A percentile compares a stretch with the other conserved stretches of the same genome.
phyloP scores from a whole-genome alignment of 805 yeast species.

The Starmera dryadoides region DNA sequence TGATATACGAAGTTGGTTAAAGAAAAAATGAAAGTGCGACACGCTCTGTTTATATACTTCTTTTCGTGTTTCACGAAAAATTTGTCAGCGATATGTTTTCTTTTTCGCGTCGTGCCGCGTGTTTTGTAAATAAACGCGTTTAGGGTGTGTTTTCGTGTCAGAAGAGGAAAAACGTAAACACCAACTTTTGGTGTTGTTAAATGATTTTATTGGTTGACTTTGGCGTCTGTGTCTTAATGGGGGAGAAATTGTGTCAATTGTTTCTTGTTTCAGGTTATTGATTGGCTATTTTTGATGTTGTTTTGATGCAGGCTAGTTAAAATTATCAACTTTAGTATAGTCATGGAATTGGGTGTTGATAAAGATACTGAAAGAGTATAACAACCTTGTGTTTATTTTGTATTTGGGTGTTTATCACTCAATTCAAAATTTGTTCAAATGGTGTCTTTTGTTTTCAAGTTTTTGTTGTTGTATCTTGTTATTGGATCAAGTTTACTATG shows the following conservation, averaged over 20 bases:
- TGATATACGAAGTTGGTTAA: background rate
- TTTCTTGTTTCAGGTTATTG: background rate
- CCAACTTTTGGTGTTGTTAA: background rate
- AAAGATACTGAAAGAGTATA: too few relatives aligned
- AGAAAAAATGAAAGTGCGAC: background rate
- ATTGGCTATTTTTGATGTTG: background rate
- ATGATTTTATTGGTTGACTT: too few relatives aligned
- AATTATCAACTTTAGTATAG: too few relatives aligned
- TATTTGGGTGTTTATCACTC: too few relatives aligned
- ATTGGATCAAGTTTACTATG: too few relatives aligned
- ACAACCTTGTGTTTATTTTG: background rate
- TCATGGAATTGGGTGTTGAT: background rate
- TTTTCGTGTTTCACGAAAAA: slow-evolving; percentile 2
- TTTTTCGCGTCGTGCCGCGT: slow-evolving; percentile 1
- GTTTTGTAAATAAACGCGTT: background rate
- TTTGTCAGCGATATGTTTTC: background rate
- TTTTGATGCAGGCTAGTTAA: background rate
- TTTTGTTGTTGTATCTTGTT: too few relatives aligned
- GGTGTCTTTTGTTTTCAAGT: too few relatives aligned
- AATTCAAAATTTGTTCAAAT: too few relatives aligned
- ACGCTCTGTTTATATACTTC: slow-evolving; percentile 3
- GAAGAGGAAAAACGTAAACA: slow-evolving; percentile 1
- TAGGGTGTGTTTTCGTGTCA: background rate
- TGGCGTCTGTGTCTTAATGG: too few relatives aligned
- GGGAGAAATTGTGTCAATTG: too few relatives aligned